Conservation (phyloP, 805 yeast genomes). For the Wickerhamiella musiphila region DNA sequence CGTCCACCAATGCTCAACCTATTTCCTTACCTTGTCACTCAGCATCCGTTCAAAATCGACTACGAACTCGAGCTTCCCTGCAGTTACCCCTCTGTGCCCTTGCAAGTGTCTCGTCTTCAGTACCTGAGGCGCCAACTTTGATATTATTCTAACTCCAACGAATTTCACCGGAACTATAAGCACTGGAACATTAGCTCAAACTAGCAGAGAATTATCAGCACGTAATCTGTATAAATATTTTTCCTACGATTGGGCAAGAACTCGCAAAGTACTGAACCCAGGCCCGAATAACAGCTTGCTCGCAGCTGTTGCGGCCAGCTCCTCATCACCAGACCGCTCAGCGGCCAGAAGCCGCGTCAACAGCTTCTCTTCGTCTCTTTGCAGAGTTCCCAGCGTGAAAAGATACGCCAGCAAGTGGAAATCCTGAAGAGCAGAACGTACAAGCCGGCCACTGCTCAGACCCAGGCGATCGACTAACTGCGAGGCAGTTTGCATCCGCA, state of each 20-base stretch:
- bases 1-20: no score
- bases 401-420: constrained; percentile 61
- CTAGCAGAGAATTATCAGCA: no score
- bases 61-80: no score
- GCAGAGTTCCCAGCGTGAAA: constrained; percentile 37
- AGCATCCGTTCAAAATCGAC: no score
- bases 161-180: no score
- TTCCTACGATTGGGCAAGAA: constrained; percentile 9
- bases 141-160: no score
- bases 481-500: constrained; percentile 50
- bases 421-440: constrained; percentile 29
- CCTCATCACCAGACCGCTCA: constrained; percentile 26
- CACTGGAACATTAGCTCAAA: no score
- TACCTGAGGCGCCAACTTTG: no score
- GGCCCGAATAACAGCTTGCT: constrained; percentile 10
- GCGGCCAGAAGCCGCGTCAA: constrained; percentile 23
- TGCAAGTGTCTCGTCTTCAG: no score
- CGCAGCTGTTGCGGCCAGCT: constrained; percentile 25
- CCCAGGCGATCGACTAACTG: constrained; percentile 36
- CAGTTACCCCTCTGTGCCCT: no score
- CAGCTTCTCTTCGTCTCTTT: constrained; percentile 34
- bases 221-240: neutral
- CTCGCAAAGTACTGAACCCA: constrained; percentile 11
- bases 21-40: no score
- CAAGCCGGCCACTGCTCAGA: constrained; percentile 14